Conservation (phyloP, 2,329 filamentous ascomycete genomes). For the Teratosphaeria destructans region DNA sequence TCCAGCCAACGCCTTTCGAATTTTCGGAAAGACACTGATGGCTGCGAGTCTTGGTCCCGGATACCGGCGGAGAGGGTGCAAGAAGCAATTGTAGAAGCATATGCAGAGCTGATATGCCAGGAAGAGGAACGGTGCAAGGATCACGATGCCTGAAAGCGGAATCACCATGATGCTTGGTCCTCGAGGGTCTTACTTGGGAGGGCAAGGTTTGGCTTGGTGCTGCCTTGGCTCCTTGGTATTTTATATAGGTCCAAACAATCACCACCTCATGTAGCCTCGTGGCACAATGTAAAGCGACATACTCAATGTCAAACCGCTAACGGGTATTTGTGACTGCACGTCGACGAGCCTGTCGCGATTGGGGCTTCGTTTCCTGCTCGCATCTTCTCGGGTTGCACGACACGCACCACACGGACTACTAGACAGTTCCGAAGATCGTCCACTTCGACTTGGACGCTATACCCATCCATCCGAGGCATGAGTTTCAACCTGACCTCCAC, state of each 20-base stretch:
- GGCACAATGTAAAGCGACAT: background rate
- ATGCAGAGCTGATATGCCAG: background rate
- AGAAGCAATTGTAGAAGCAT: slow-evolving; percentile 30
- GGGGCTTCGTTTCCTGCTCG: background rate
- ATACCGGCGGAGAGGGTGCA: slow-evolving; percentile 32
- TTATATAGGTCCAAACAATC: no score
- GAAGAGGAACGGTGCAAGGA: background rate
- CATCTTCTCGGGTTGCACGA: background rate
- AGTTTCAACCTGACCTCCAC: no score
- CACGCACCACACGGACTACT: background rate
- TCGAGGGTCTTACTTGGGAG: background rate
- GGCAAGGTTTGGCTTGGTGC: no score
- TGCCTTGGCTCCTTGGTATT: no score
- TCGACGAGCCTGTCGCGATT: background rate
- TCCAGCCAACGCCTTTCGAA: slow-evolving; percentile 4
- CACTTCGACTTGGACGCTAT: background rate
- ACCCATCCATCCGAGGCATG: background rate
- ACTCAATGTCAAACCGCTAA: background rate
- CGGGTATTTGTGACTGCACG: background rate
- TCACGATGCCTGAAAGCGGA: background rate
- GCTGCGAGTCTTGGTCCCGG: slow-evolving; percentile 30
- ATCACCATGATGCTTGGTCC: background rate
- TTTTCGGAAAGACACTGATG: slow-evolving; percentile 22
- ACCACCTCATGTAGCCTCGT: no score
- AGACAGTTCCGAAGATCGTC: background rate